These are phyloP conservation scores for Herpotrichia juniperi DNA, from an alignment of 2,329 filamentous ascomycete genomes.

Conservation along the genomic window DNA sequence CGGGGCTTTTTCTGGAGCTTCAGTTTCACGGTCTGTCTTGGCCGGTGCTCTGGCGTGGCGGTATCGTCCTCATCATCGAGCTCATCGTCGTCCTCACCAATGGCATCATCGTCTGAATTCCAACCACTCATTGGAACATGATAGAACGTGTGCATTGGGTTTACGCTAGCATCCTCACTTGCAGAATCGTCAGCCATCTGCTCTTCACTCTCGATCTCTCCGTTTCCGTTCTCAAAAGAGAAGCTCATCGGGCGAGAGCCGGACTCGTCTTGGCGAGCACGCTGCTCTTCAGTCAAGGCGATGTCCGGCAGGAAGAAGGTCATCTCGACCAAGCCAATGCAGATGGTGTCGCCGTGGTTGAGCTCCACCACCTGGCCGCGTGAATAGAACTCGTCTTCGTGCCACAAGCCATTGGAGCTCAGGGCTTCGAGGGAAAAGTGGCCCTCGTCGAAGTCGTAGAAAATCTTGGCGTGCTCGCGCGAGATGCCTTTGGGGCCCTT, in stretches of 20 bases:
- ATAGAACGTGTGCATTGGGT: constrained; percentile 38
- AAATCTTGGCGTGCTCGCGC: constrained; percentile 73
- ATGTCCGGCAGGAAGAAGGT: constrained; percentile 68
- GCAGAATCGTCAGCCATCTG: constrained; percentile 38
- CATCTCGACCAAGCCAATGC: constrained; percentile 74
- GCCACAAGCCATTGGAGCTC: constrained; percentile 69
- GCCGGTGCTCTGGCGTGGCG: constrained; percentile 28
- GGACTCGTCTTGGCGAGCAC: constrained; percentile 59
- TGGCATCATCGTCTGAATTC: constrained; percentile 37
- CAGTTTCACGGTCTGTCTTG: constrained; percentile 30
- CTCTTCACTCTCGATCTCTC: constrained; percentile 59
- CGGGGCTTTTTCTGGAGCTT: constrained; percentile 20
- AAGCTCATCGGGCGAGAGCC: constrained; percentile 70
- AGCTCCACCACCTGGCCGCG: constrained; percentile 51
- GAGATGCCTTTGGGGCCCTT: constrained; percentile 76
- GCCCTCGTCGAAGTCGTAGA: constrained; percentile 67
- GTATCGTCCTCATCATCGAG: constrained; percentile 39
- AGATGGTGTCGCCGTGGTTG: constrained; percentile 68
- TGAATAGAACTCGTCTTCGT: constrained; percentile 30
- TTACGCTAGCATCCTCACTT: constrained; percentile 40
- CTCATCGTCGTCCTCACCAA: constrained; percentile 45
- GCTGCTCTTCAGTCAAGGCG: constrained; percentile 55
- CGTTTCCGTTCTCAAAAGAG: constrained; percentile 69
- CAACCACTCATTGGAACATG: constrained; percentile 29
- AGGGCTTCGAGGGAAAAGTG: constrained; percentile 70